These are phyloP conservation scores for Herpetospermum pedunculosum DNA, from an alignment of 306 rosid genomes.

Conservation along the genomic window DNA sequence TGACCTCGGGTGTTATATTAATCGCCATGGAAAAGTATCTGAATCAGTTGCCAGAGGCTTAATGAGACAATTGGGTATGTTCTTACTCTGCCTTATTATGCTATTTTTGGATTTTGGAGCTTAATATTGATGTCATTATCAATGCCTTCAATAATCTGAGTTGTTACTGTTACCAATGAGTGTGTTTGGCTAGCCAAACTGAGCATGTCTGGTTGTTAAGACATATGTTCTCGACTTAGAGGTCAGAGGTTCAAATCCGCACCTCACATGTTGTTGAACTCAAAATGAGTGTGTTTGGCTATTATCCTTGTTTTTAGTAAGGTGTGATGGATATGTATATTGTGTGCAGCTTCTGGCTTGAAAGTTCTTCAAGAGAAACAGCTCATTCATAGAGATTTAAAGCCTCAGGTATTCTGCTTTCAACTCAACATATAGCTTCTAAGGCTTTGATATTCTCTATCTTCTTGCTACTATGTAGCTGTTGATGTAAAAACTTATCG, in stretches of 20 bases:
- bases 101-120: background rate
- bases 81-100: background rate
- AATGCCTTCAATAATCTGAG: background rate
- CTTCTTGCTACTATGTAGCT: background rate
- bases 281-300: background rate
- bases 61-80: constrained; percentile 81
- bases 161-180: background rate
- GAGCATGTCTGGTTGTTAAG: too few relatives aligned
- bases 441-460: constrained; percentile 24
- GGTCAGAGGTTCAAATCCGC: too few relatives aligned
- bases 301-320: background rate
- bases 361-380: constrained; percentile 80
- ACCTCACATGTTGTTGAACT: too few relatives aligned
- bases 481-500: background rate
- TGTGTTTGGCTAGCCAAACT: background rate
- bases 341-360: constrained; percentile 66
- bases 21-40: constrained; percentile 56
- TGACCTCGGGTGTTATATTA: constrained; percentile 60
- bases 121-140: background rate
- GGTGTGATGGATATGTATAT: constrained; percentile 10
- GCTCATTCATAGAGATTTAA: constrained; percentile 93
- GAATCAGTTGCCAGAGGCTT: constrained; percentile 68
- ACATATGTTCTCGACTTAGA: too few relatives aligned
- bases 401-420: constrained; percentile 65
- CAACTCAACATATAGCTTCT: constrained; percentile 49